phyloP scores from a whole-genome alignment of 2,329 filamentous ascomycete genomes.

The Trichoderma sp. region DNA sequence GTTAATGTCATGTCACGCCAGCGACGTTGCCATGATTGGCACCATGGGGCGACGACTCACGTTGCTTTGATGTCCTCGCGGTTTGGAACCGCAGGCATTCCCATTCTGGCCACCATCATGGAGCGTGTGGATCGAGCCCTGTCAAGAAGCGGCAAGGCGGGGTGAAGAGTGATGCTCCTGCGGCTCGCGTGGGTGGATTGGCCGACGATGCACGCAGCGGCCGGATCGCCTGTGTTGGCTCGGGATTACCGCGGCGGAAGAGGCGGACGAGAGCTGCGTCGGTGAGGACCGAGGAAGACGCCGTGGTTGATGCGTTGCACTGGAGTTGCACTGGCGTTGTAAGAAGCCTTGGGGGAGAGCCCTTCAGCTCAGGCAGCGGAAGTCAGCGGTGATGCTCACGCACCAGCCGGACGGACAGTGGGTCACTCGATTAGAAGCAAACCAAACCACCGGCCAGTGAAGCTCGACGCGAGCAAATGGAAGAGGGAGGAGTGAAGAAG shows the following conservation, averaged over 20 bases:
- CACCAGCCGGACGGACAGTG: constrained; percentile 8
- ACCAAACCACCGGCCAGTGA: background rate
- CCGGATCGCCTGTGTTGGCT: background rate
- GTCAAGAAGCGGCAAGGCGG: constrained; percentile 11
- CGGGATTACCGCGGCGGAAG: background rate
- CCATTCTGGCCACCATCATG: constrained; percentile 37
- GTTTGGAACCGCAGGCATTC: constrained; percentile 58
- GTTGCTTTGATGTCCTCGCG: constrained; percentile 58
- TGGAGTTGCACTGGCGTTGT: background rate
- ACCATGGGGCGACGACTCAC: constrained; percentile 32
- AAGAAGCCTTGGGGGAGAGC: background rate
- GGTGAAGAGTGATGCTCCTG: constrained; percentile 16
- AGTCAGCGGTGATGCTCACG: constrained; percentile 18
- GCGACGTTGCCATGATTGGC: background rate
- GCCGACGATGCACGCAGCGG: background rate
- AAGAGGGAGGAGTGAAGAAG: background rate
- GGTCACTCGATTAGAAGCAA: background rate
- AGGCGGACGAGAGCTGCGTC: background rate
- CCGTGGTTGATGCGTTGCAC: background rate
- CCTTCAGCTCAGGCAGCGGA: background rate
- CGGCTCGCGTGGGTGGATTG: constrained; percentile 18
- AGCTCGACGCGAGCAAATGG: constrained; percentile 4
- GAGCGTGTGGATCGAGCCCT: background rate
- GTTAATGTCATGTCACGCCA: background rate
- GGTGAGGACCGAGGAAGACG: background rate